phyloP scores from a whole-genome alignment of 345 rosid genomes.

The Erysimum cheiranthoides region DNA sequence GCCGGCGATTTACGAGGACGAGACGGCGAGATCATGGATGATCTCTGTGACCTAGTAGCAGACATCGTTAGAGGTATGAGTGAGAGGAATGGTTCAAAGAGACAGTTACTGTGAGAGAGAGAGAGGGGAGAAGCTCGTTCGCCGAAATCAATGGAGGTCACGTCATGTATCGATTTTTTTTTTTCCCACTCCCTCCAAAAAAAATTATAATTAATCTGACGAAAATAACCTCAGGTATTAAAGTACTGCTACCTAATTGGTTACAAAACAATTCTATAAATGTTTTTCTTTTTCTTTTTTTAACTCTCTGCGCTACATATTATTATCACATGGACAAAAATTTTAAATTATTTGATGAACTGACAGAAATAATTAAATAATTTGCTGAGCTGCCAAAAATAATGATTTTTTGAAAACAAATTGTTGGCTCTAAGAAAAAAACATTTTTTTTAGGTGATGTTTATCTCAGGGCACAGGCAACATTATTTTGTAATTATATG shows the following conservation, averaged over 20 bases:
- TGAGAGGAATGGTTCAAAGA: conserved; percentile 17
- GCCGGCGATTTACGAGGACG: conserved; percentile 77
- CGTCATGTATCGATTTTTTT: conserved; percentile 40
- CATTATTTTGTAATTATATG: conserved; percentile 30
- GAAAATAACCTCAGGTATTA: conserved; percentile 41
- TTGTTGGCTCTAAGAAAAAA: neutral
- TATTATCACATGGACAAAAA: conserved; percentile 42
- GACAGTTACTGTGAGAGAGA: conserved; percentile 3
- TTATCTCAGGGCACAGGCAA: conserved; percentile 36
- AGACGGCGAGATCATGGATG: conserved; percentile 77
- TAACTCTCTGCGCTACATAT: conserved; percentile 24
- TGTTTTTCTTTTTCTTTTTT: neutral
- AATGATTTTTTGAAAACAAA: conserved; percentile 25
- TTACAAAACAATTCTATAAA: conserved; percentile 31
- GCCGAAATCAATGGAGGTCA: conserved; percentile 46
- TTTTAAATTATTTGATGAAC: conserved; percentile 27
- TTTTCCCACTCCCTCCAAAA: conserved; percentile 49
- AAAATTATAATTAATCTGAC: conserved; percentile 19
- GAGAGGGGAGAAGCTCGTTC: conserved; percentile 38
- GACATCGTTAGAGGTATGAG: conserved; percentile 53
- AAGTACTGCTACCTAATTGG: conserved; percentile 39
- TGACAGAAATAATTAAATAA: conserved; percentile 36
- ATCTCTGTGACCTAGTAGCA: conserved; percentile 56
- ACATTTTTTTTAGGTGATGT: conserved; percentile 9
- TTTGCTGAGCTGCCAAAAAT: conserved; percentile 39